Percentiles rank a stretch among this genome's conserved stretches.
Conservation (phyloP, 2,329 filamentous ascomycete species). For the Diplocarpon mali region DNA sequence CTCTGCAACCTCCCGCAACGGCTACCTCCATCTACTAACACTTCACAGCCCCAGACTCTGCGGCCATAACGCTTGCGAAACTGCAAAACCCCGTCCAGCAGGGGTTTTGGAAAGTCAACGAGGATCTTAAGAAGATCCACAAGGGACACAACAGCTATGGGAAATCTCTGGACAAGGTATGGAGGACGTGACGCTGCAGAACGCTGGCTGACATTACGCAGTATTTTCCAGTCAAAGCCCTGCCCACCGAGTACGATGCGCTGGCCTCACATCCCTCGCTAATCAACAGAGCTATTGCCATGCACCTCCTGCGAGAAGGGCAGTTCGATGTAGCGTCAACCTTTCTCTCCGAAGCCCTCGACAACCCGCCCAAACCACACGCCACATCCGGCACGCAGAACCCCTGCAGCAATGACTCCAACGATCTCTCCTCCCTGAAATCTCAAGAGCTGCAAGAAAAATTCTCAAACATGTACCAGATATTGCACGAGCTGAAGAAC, state of each 20-base stretch:
- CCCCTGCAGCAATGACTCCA: slow-evolving; percentile 25
- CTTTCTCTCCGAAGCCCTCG: slow-evolving; percentile 63
- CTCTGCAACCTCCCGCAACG: not conserved
- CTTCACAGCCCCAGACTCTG: slow-evolving; percentile 51
- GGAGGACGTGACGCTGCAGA: slow-evolving; percentile 8
- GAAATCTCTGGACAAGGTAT: slow-evolving; percentile 73
- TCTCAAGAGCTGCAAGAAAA: slow-evolving; percentile 62
- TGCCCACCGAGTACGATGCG: slow-evolving; percentile 70
- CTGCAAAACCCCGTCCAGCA: slow-evolving; percentile 78
- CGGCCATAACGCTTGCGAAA: slow-evolving; percentile 66
- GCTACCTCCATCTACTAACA: slow-evolving; percentile 2
- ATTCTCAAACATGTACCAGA: slow-evolving; percentile 85
- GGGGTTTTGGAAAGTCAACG: slow-evolving; percentile 68
- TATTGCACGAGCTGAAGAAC: slow-evolving; percentile 65
- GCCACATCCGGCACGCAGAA: slow-evolving; percentile 25
- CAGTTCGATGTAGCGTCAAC: slow-evolving; percentile 81
- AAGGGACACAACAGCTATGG: slow-evolving; percentile 73
- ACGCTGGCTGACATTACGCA: slow-evolving; percentile 8
- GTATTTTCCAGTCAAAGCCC: slow-evolving; percentile 39
- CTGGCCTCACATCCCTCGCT: slow-evolving; percentile 64
- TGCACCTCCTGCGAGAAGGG: slow-evolving; percentile 91
- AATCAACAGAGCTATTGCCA: slow-evolving; percentile 87
- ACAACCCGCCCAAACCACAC: slow-evolving; percentile 32
- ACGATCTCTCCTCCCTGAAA: slow-evolving; percentile 45
- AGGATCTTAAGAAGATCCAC: slow-evolving; percentile 73